Evolutionary conservation across 2,329 filamentous ascomycete genomes (phyloP), one percentile per base, ranked within the genome.

Genomic region (Cladobotryum mycophilum): DNA sequence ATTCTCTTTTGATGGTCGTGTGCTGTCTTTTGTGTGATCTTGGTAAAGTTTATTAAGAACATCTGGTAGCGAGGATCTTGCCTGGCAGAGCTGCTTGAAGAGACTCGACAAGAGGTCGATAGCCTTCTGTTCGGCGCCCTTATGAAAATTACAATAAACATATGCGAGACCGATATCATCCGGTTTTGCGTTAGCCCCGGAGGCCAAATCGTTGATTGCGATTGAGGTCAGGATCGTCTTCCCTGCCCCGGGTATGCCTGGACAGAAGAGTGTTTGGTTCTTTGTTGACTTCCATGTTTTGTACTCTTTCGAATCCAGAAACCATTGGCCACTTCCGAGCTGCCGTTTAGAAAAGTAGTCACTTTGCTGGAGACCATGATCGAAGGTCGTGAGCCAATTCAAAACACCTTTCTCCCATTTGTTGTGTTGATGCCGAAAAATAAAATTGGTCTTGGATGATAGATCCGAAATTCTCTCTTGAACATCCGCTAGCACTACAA

Each of bases 71-170:
- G 30, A 2, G 4, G n/a, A 2, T 17, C 41, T 42, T n/a, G n/a
- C 14, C 22, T 34, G 20, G 11, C 6, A 22, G 9, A 51, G 43
- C n/a, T 51, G 48, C n/a, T 51, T 51, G 7, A 47, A 3, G 13
- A 50, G 13, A 13, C 2, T 50, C 7, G 42, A 35, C 14, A 47
- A 17, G 15, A 51, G 25, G n/a, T 41, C 8, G 3, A 38, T 36
- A n/a, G 17, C 15, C 7, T 36, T 47, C 5, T 51, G 3, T 4
- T 18, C 3, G 3, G 46, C 8, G 6, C 46, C 35, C 22, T 5
- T 4, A 11, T 30, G 45, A 13, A 42, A 47, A 33, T 51, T 51
- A 18, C 34, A 41, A 7, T 50, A 42, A 14, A 42, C 15, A 14
- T 42, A 42, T 42, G 41, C 41, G 7, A 42, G n/a, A n/a, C 41